Percentiles rank a stretch among this genome's conserved stretches.
phyloP scores from a whole-genome alignment of 1,139 yeast species.

The Taphrina flavorubra region DNA sequence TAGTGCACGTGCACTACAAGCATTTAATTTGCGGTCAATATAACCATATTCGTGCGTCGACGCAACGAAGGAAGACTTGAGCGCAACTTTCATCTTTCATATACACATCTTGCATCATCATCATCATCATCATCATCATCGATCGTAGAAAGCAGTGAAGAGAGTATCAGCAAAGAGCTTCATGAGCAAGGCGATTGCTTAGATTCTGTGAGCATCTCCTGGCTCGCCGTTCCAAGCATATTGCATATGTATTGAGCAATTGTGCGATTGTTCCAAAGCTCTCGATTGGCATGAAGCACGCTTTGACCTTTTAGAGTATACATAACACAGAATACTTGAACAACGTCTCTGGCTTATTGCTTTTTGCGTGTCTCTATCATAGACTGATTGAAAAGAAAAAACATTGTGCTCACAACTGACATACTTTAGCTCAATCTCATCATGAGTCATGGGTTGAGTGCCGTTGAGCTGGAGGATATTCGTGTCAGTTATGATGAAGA shows the following conservation, averaged over 20 bases:
- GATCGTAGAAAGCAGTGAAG: not conserved
- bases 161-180: not conserved
- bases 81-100: not conserved
- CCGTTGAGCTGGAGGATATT: constrained; percentile 52
- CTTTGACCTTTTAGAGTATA: constrained; percentile 26
- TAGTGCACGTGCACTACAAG: not conserved
- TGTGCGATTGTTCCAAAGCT: not conserved
- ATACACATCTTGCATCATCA: not conserved
- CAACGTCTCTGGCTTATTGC: constrained; percentile 12
- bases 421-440: not conserved
- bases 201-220: too few species aligned
- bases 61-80: too few species aligned
- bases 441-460: constrained; percentile 27
- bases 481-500: constrained; percentile 71
- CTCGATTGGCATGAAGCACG: not conserved
- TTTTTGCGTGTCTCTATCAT: constrained; percentile 16
- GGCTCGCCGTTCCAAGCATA: too few species aligned
- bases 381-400: not conserved
- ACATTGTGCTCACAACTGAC: not conserved
- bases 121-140: not conserved
- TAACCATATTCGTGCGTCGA: too few species aligned
- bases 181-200: too few species aligned
- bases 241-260: too few species aligned
- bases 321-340: constrained; percentile 19
- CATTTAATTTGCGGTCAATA: not conserved